phyloP scores from a whole-genome alignment of 2,329 filamentous ascomycete genomes.

The Camillea tinctor region DNA sequence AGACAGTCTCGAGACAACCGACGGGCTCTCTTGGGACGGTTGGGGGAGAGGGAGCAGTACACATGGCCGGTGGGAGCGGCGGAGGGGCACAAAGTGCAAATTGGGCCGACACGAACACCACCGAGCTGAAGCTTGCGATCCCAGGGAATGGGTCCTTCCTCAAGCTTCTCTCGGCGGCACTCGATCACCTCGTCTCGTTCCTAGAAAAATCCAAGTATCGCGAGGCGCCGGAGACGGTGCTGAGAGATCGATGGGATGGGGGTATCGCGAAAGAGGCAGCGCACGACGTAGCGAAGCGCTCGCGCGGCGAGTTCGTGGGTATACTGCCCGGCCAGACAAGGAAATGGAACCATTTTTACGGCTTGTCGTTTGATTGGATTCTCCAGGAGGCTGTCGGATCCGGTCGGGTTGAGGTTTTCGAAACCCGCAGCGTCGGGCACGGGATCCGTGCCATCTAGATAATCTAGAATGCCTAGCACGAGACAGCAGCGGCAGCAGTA shows the following conservation, averaged over 20 bases:
- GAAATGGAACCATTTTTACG: slow-evolving; percentile 71
- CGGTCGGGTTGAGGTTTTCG: slow-evolving; percentile 70
- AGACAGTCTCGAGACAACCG: slow-evolving; percentile 61
- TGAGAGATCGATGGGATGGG: slow-evolving; percentile 71
- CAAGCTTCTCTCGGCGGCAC: slow-evolving; percentile 60
- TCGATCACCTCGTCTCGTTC: slow-evolving; percentile 60
- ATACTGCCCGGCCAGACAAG: slow-evolving; percentile 60
- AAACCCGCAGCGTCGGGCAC: slow-evolving; percentile 70
- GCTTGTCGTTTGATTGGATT: slow-evolving; percentile 69
- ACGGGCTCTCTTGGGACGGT: slow-evolving; percentile 69
- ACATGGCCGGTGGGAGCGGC: slow-evolving; percentile 58
- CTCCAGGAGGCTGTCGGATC: slow-evolving; percentile 69
- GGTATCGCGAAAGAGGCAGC: slow-evolving; percentile 51
- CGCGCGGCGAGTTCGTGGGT: slow-evolving; percentile 55
- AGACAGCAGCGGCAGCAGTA: no score
- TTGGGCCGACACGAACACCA: slow-evolving; percentile 29
- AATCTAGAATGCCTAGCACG: not conserved
- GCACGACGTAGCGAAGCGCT: slow-evolving; percentile 45
- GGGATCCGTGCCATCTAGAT: slow-evolving; percentile 52
- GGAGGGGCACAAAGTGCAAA: slow-evolving; percentile 43
- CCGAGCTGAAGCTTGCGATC: slow-evolving; percentile 57
- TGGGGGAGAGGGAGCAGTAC: slow-evolving; percentile 64
- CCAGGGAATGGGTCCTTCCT: slow-evolving; percentile 67
- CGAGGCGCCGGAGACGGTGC: slow-evolving; percentile 60
- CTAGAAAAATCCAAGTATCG: slow-evolving; percentile 58